These are phyloP conservation scores for Heterobasidion irregulare DNA, from an alignment of 1,284 basidiomycete species.

Conservation along the genomic window DNA sequence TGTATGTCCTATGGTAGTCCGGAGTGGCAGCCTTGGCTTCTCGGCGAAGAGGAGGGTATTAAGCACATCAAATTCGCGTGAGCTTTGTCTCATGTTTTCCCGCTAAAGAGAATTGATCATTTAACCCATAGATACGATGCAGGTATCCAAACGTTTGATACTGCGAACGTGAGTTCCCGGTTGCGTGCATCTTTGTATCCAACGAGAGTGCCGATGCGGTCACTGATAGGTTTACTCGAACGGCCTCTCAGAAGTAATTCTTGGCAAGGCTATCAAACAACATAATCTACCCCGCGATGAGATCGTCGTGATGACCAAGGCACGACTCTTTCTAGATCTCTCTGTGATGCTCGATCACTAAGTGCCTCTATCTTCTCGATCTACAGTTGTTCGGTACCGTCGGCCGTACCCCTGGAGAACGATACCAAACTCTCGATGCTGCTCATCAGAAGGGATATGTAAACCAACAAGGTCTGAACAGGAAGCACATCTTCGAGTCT, in stretches of 20 bases:
- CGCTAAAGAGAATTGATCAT: background rate
- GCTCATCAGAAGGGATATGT: constrained; percentile 18
- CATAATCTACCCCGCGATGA: constrained; percentile 46
- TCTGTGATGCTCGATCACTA: background rate
- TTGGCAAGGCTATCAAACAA: constrained; percentile 52
- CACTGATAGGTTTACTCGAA: constrained; percentile 31
- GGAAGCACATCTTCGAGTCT: constrained; percentile 31
- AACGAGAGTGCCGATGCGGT: background rate
- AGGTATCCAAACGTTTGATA: constrained; percentile 4
- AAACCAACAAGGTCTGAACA: constrained; percentile 29
- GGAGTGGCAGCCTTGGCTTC: constrained; percentile 1
- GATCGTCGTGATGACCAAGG: constrained; percentile 51
- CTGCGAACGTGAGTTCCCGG: background rate
- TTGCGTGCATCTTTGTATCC: background rate
- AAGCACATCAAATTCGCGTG: constrained; percentile 4
- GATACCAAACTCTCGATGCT: constrained; percentile 8
- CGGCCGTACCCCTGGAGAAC: constrained; percentile 1
- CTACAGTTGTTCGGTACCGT: constrained; percentile 6
- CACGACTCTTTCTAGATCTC: constrained; percentile 9
- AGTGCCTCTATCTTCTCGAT: background rate
- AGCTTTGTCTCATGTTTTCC: background rate
- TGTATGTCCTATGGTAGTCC: constrained; percentile 5
- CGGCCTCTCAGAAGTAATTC: constrained; percentile 43
- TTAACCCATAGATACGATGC: background rate
- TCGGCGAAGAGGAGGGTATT: constrained; percentile 2